A percentile compares a stretch with the other conserved stretches of the same genome.
These are phyloP conservation scores for Paspalum notatum DNA, from an alignment of 176 grass and related monocot species.

Conservation along the genomic window DNA sequence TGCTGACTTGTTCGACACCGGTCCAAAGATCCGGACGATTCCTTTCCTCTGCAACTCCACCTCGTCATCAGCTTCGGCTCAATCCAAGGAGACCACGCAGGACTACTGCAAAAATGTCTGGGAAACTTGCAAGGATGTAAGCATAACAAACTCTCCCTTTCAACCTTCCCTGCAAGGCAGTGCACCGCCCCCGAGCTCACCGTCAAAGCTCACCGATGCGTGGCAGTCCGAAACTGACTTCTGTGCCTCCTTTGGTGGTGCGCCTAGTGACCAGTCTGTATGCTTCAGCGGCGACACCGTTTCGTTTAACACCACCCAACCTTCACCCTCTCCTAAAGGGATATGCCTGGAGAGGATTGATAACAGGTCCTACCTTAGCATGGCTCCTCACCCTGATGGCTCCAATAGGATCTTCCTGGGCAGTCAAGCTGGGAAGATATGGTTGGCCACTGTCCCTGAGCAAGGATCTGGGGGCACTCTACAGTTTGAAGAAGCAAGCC, in stretches of 20 bases:
- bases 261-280: conserved; percentile 40
- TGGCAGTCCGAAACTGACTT: conserved; percentile 87
- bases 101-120: conserved; percentile 71
- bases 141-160: conserved; percentile 78
- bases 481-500: conserved; percentile 50
- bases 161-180: conserved; percentile 49
- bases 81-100: conserved; percentile 58
- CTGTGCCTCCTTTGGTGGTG: conserved; percentile 64
- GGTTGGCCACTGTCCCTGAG: conserved; percentile 76
- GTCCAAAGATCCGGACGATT: conserved; percentile 44
- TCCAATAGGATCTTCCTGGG: conserved; percentile 82
- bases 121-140: conserved; percentile 70
- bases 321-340: conserved; percentile 62
- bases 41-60: conserved; percentile 68
- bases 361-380: conserved; percentile 84
- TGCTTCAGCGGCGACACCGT: conserved; percentile 63
- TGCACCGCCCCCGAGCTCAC: conserved; percentile 30
- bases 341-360: conserved; percentile 80
- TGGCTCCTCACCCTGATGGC: conserved; percentile 88
- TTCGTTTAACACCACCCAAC: conserved; percentile 61
- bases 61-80: conserved; percentile 29
- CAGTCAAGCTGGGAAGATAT: conserved; percentile 84
- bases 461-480: conserved; percentile 72
- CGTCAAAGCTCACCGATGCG: conserved; percentile 59
- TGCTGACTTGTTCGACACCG: conserved; percentile 56